Evolutionary conservation across 148 eudicot genomes (phyloP), one percentile per base, ranked within the genome.

Genomic region (Chenopodium suecicum): DNA sequence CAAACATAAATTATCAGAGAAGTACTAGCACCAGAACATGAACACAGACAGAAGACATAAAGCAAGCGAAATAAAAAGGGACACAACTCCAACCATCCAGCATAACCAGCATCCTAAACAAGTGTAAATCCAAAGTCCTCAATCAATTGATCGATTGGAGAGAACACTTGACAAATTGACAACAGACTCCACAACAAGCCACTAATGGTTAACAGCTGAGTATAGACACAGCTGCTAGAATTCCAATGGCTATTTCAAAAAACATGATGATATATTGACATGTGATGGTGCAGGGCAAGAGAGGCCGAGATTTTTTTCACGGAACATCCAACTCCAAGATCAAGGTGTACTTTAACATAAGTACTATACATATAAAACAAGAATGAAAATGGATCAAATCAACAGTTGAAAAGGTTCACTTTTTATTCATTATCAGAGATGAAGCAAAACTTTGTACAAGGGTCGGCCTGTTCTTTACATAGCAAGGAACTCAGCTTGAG

Each of bases 371-470:
- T 41, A 16, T 3, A 56, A 16, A 58, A 58, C 63, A 58, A 58
- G 22, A 58, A 56, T 13, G 4, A 56, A 56, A 56, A 13, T 56
- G 20, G 20, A 14, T 58, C 63, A 0, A 14, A 14, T 58, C 63
- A 70, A 37, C 27, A 70, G 12, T 10, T 50, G 41, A 37, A 72
- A 46, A 72, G 23, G 29, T 44, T 41, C 46, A 22, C 22, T 22
- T 54, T 27, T 47, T 54, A 74, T 25, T 5, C 8, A 74, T 14
- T 23, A 22, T 29, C 16, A 27, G 37, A 4, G 12, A 20, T 25
- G 31, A 16, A 50, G 63, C 77, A 74, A 74, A 74, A 74, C 64
- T 47, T 47, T 74, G 52, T 50, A 74, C 77, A 74, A 71, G 77
- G 60, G 60, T 73, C 37, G 2, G 22, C 62, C 20, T 52, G 25